phyloP scores from a whole-genome alignment of 2,329 filamentous ascomycete genomes.

The Calycina marina region DNA sequence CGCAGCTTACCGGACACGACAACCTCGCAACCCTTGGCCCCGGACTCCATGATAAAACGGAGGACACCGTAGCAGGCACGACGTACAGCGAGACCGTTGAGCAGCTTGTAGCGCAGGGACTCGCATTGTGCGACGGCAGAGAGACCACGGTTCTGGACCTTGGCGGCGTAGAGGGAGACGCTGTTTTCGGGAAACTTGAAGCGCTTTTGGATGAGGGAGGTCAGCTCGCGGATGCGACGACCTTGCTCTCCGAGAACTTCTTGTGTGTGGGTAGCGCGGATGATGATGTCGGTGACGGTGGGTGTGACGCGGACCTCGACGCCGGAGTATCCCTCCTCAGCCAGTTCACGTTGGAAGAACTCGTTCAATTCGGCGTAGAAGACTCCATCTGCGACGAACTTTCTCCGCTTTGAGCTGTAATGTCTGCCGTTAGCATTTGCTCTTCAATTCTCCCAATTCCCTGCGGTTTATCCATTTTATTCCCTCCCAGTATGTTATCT shows the following conservation, averaged over 20 bases:
- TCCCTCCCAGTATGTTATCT: too few species aligned
- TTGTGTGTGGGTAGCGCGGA: constrained; percentile 99
- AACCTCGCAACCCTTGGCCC: constrained; percentile 99
- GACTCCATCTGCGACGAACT: constrained; percentile 95
- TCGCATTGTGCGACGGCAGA: constrained; percentile 99
- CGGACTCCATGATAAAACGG: constrained; percentile 99
- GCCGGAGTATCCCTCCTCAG: constrained; percentile 99
- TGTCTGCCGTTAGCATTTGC: constrained; percentile 8
- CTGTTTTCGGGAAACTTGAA: constrained; percentile 99
- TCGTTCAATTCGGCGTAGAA: constrained; percentile 99
- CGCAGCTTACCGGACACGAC: constrained; percentile 98
- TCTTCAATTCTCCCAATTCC: too few species aligned
- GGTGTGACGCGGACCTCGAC: constrained; percentile 99
- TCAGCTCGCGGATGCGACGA: constrained; percentile 99
- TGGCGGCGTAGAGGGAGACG: constrained; percentile 98
- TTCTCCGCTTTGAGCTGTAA: constrained; percentile 74
- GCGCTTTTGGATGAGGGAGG: constrained; percentile 99
- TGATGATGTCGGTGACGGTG: constrained; percentile 99
- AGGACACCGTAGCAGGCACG: constrained; percentile 99
- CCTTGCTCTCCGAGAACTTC: constrained; percentile 99
- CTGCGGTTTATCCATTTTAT: too few species aligned
- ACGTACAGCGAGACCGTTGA: constrained; percentile 97
- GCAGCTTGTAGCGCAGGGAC: constrained; percentile 99
- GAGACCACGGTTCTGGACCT: constrained; percentile 99
- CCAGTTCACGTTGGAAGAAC: constrained; percentile 99